Evolutionary conservation across 108 stramenopile species (phyloP), one percentile per base, ranked within the genome.

Genomic region (Nitzschia inconspicua): DNA sequence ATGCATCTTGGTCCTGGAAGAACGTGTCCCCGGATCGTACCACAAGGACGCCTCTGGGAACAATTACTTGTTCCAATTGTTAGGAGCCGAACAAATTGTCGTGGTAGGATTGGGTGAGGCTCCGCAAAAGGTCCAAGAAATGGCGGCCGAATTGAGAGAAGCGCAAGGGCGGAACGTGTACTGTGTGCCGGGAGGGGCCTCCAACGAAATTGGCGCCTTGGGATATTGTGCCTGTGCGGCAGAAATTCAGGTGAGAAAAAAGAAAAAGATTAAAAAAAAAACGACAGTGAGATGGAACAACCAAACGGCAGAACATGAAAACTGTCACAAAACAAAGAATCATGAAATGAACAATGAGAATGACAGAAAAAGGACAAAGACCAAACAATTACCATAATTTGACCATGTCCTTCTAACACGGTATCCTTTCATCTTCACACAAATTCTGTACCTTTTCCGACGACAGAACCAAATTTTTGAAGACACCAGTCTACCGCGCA

Each of bases 1-100:
- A 26, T 73, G 72, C 22, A 36, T 46, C 31, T 49, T 73, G 36
- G 50, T 72, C 7, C 28, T 74, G n/a, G 73, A 74, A 48, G 73
- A 74, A 63, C 66, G 66, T n/a, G 62, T 68, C 11, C 42, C 41
- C 8, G 61, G 55, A 34, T 52, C 53, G 3, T 63, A 65, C 51
- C 46, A 69, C 14, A 25, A 41, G 6, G 60, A 68, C 23, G 73
- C 50, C 16, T 32, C 28, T 2, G 73, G 73, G 3, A 74, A 74
- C 40, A 43, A 56, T 32, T 62, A 56, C 25, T 53, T 68, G 32
- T 61, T 63, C 32, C 61, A 60, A 25, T 44, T 74, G 46, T 43
- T 74, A 30, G 73, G 67, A 20, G 67, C 62, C n/a, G 30, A 64
- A 39, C 48, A 43, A 6, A 67, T 65, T 26, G 36, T 39, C 28